phyloP scores from a whole-genome alignment of 2,329 filamentous ascomycete genomes.

The Trichophyton benhamiae region DNA sequence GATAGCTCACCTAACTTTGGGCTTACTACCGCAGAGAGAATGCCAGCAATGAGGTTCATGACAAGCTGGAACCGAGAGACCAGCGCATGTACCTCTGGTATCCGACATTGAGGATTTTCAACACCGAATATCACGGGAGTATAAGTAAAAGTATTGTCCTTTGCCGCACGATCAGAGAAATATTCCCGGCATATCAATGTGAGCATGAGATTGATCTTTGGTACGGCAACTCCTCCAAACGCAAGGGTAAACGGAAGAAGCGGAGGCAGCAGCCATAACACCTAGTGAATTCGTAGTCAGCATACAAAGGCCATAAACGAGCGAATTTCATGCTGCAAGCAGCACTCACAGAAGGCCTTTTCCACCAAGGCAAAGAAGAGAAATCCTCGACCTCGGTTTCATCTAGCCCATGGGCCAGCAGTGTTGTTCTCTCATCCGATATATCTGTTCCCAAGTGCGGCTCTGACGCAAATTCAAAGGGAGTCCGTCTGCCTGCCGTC shows the following conservation, averaged over 20 bases:
- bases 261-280: slow-evolving; percentile 71
- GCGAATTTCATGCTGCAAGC: slow-evolving; percentile 1
- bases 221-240: slow-evolving; percentile 74
- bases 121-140: slow-evolving; percentile 53
- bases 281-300: slow-evolving; percentile 33
- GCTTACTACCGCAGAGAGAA: slow-evolving; percentile 66
- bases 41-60: slow-evolving; percentile 59
- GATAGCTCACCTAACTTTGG: slow-evolving; percentile 76
- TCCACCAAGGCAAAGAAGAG: slow-evolving; percentile 27
- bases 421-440: slow-evolving; percentile 6
- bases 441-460: not conserved
- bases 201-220: slow-evolving; percentile 76
- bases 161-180: slow-evolving; percentile 52
- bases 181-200: slow-evolving; percentile 74
- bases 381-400: not conserved
- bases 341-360: slow-evolving; percentile 37
- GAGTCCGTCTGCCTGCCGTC: not conserved
- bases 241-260: slow-evolving; percentile 74
- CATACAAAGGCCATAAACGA: not conserved
- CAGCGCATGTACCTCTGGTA: slow-evolving; percentile 62
- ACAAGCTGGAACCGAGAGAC: slow-evolving; percentile 70
- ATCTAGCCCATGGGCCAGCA: slow-evolving; percentile 1
- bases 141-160: slow-evolving; percentile 49
- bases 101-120: slow-evolving; percentile 68
- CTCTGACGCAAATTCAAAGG: not conserved